Evolutionary conservation across 257 asterid species (phyloP), one percentile per base, ranked within the genome.

Genomic region (Jacaranda copaia): DNA sequence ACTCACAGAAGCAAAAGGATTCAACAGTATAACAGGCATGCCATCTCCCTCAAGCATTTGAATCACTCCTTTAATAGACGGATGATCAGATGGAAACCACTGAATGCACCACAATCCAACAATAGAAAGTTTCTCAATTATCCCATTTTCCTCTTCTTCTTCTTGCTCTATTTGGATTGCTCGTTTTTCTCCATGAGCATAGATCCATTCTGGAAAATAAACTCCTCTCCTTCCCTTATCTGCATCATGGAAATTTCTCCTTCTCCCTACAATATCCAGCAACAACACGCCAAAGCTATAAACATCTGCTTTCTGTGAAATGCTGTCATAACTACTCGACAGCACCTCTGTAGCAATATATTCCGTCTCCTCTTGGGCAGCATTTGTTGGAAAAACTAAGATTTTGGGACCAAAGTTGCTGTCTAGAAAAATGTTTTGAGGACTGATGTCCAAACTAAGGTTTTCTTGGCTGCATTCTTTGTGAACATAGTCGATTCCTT

Each of bases 41-140:
- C 51, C 53, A 66, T 86, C 86, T 70, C 86, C 89, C 68, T 83
- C 79, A 9, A 90, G 89, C 96, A 90, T 90, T 62, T 78, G 67
- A 35, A 82, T 66, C 66, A 69, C 80, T 72, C 48, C 70, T 46
- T 87, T 82, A 87, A 86, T 79, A 4, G 89, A 84, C 57, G 91
- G 90, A 69, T 90, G 80, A 49, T 85, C 90, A 1, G 80, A 85
- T 0, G 93, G 93, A 77, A 80, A 85, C 93, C 96, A 90, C 78
- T 82, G 83, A 35, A 78, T 74, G 69, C 83, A 82, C 80, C 78
- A 55, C 25, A 74, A 63, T 2, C 83, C 81, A 19, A 82, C 71
- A 16, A 62, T 56, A 4, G 52, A 35, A 16, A 74, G 48, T 35
- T 74, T 82, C 57, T 74, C 57, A 0, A 70, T 39, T 16, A 20